phyloP scores from a whole-genome alignment of 176 grass and related monocot species.

The Guadua angustifolia region DNA sequence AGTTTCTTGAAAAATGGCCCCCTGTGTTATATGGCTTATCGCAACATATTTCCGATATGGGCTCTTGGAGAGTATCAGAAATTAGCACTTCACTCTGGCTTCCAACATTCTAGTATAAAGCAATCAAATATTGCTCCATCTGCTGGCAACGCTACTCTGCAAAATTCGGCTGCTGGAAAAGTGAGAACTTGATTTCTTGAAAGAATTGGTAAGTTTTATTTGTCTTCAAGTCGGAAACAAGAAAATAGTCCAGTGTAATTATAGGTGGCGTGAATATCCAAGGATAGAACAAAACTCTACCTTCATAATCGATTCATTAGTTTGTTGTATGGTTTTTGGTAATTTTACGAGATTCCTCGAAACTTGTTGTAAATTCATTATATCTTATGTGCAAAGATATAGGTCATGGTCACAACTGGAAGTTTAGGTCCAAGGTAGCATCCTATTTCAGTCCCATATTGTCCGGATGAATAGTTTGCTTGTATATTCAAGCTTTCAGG shows the following conservation, averaged over 20 bases:
- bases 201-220: background rate
- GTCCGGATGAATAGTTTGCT: background rate
- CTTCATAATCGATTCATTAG: conserved; percentile 18
- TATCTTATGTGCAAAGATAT: conserved; percentile 25
- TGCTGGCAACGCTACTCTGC: background rate
- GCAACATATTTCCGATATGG: conserved; percentile 91
- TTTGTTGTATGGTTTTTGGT: background rate
- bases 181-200: background rate
- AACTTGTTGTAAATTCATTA: background rate
- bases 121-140: background rate
- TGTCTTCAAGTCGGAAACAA: conserved; percentile 14
- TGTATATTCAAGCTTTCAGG: background rate
- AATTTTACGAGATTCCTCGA: background rate
- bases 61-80: conserved; percentile 77
- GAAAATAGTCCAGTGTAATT: conserved; percentile 11
- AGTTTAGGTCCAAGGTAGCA: background rate
- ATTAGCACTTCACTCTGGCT: conserved; percentile 28
- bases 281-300: background rate
- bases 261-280: background rate
- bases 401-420: background rate
- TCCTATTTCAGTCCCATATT: background rate
- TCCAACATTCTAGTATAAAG: conserved; percentile 1
- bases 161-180: conserved; percentile 5
- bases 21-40: conserved; percentile 67
- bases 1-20: conserved; percentile 65